phyloP scores from a whole-genome alignment of 768 basidiomycete species.

The Leccinellum albellum region DNA sequence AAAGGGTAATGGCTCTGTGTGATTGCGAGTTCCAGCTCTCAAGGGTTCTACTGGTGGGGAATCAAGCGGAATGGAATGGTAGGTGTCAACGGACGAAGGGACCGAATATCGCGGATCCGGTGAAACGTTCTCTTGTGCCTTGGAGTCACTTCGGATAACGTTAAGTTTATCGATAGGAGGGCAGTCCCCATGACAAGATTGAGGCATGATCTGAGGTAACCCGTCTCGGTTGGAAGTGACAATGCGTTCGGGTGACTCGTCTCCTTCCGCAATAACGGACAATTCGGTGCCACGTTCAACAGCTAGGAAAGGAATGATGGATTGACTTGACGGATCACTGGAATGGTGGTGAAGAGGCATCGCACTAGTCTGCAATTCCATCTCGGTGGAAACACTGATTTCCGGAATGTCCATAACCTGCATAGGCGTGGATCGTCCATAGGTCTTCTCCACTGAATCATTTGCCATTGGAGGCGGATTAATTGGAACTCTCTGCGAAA shows the following conservation, averaged over 20 bases:
- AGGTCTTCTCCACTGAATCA: not conserved
- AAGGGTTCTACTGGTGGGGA: slow-evolving; percentile 27
- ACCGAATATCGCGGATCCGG: slow-evolving; percentile 16
- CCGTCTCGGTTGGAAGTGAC: not conserved
- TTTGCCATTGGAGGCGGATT: not conserved
- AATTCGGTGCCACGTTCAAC: slow-evolving; percentile 41
- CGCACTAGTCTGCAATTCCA: not conserved
- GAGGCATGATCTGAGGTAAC: not conserved
- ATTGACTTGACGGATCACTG: not conserved
- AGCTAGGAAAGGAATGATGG: slow-evolving; percentile 17
- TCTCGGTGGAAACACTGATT: slow-evolving; percentile 5
- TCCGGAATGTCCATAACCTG: slow-evolving; percentile 7
- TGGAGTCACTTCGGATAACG: not conserved
- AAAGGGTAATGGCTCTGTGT: slow-evolving; percentile 21
- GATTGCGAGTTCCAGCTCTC: slow-evolving; percentile 4
- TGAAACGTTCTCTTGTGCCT: slow-evolving; percentile 7
- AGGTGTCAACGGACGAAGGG: slow-evolving; percentile 33
- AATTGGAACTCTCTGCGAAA: not conserved
- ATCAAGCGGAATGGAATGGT: slow-evolving; percentile 38
- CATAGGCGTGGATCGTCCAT: not conserved
- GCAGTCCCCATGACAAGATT: not conserved
- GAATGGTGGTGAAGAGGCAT: slow-evolving; percentile 2
- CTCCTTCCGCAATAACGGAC: slow-evolving; percentile 71
- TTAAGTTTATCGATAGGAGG: not conserved
- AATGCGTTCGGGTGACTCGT: slow-evolving; percentile 49